These are phyloP conservation scores for Ensete glaucum DNA, from an alignment of 176 grass and related monocot species.

Conservation along the genomic window DNA sequence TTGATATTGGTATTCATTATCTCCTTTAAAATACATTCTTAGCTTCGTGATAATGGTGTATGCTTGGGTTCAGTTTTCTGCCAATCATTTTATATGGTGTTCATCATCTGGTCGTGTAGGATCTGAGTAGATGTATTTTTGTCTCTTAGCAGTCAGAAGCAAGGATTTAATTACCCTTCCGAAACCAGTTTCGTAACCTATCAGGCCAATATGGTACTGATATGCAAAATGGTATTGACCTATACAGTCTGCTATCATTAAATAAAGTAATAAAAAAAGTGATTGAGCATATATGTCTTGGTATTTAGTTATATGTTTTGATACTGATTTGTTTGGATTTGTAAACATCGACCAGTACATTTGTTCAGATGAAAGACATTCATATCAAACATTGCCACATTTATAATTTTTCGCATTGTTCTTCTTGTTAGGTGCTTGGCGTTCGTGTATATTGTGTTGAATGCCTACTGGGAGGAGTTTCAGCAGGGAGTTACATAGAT, in stretches of 20 bases:
- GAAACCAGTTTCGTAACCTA: too few relatives aligned
- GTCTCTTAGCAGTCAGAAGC: not conserved
- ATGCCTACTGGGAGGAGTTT: not conserved
- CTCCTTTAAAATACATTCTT: not conserved
- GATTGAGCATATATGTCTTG: too few relatives aligned
- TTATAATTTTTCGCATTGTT: not conserved
- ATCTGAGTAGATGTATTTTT: not conserved
- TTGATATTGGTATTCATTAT: constrained; percentile 54
- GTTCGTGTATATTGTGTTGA: not conserved
- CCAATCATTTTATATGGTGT: not conserved
- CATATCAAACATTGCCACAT: not conserved
- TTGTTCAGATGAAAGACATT: not conserved
- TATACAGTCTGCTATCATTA: too few relatives aligned
- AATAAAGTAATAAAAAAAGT: too few relatives aligned
- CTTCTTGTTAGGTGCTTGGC: not conserved
- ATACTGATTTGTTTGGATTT: too few relatives aligned
- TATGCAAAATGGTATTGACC: too few relatives aligned
- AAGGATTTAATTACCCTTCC: too few relatives aligned
- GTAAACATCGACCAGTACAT: too few relatives aligned
- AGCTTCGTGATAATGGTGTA: not conserved
- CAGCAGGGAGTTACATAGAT: too few relatives aligned
- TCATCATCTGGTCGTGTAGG: not conserved
- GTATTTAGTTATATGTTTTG: too few relatives aligned
- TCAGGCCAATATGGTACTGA: too few relatives aligned
- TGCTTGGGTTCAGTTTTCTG: not conserved